A percentile compares a stretch with the other conserved stretches of the same genome.
Conservation (phyloP, 2,329 filamentous ascomycete genomes). For the Fusarium sp. region DNA sequence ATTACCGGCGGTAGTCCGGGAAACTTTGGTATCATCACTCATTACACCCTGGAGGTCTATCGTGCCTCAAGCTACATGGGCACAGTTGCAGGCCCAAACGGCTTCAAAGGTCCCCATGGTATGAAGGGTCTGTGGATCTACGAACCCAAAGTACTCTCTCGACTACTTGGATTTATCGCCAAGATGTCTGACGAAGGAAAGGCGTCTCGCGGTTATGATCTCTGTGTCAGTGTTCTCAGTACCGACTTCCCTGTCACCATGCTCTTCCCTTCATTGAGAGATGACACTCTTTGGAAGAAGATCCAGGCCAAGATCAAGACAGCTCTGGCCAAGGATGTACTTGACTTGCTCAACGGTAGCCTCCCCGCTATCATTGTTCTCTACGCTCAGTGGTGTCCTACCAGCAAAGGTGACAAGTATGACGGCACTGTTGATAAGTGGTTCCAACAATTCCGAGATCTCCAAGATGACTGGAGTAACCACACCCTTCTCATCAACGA, state of each 20-base stretch:
- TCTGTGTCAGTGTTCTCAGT: constrained; percentile 61
- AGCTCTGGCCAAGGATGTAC: constrained; percentile 54
- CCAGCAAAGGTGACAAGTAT: constrained; percentile 52
- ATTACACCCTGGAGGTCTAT: constrained; percentile 62
- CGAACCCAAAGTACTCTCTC: constrained; percentile 53
- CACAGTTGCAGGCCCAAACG: constrained; percentile 24
- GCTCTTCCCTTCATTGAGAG: constrained; percentile 53
- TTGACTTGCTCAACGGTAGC: constrained; percentile 51
- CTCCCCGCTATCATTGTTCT: constrained; percentile 59
- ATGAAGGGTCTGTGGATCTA: constrained; percentile 60
- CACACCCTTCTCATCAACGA: constrained; percentile 47
- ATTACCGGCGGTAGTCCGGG: constrained; percentile 69
- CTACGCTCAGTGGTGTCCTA: constrained; percentile 63
- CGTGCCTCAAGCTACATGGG: constrained; percentile 54
- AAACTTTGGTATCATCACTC: constrained; percentile 68
- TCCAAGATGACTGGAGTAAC: constrained; percentile 49
- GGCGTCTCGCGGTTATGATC: constrained; percentile 61
- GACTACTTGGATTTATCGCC: constrained; percentile 56
- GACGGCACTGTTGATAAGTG: constrained; percentile 52
- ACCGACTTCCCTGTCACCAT: constrained; percentile 54
- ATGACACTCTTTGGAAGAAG: constrained; percentile 38
- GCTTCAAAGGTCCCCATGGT: constrained; percentile 37
- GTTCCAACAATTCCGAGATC: constrained; percentile 56
- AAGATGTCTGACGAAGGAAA: constrained; percentile 59
- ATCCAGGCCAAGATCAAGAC: constrained; percentile 53